Conservation (phyloP, 768 basidiomycete species). For the Fibroporia radiculosa region DNA sequence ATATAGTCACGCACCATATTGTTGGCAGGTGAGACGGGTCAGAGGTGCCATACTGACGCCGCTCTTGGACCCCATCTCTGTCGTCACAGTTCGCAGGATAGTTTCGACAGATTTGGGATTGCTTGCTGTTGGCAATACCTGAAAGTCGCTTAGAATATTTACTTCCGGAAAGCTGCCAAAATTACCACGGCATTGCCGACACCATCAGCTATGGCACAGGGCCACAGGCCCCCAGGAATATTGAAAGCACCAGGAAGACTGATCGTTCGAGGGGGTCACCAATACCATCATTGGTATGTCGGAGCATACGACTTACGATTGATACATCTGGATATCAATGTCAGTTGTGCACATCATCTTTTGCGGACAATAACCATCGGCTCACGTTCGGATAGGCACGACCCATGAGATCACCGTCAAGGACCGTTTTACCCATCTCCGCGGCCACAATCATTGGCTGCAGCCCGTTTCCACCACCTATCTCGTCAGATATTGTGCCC, state of each 20-base stretch:
- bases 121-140: conserved; percentile 18
- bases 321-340: conserved; percentile 21
- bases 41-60: conserved; percentile 23
- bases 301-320: conserved; percentile 15
- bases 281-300: not conserved
- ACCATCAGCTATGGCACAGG: conserved; percentile 28
- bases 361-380: not conserved
- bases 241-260: conserved; percentile 23
- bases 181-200: conserved; percentile 28
- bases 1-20: conserved; percentile 15
- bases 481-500: conserved; percentile 26
- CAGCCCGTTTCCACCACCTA: conserved; percentile 35
- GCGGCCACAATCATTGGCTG: conserved; percentile 23
- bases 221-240: conserved; percentile 23
- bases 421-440: conserved; percentile 21
- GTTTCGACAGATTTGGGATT: conserved; percentile 16
- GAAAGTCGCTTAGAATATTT: not conserved
- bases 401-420: conserved; percentile 33
- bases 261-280: not conserved
- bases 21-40: conserved; percentile 15
- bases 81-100: conserved; percentile 20
- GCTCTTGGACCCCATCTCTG: conserved; percentile 23
- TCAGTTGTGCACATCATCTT: not conserved
- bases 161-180: not conserved
- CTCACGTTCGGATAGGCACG: conserved; percentile 26